Base-by-base conservation (phyloP, 176 grass and related monocot genomes). In the Echinochloa phyllopogon region DNA sequence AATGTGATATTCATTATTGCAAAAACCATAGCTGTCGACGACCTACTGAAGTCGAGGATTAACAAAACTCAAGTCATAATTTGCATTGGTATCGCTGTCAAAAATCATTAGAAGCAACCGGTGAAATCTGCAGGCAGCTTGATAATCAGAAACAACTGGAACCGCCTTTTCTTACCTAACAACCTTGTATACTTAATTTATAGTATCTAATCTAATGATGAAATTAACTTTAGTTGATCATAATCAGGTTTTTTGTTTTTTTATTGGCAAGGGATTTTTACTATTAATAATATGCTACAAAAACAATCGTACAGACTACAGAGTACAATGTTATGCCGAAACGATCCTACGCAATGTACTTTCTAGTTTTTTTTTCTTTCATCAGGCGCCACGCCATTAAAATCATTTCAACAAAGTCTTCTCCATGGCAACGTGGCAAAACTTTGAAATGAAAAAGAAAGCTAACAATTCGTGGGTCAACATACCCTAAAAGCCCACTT, bases 81-180 rank as follows among this genome's bases (percentile, higher is more conserved):
- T 2, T 43, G n/a, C n/a, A n/a, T n/a, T n/a, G n/a, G 37, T 12
- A 27, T 37, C 40, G 17, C 41, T 85, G 63, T 78, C 83, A 58
- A 58, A 75, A 57, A 77, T 59, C 48, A 76, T 66, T 57, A 23
- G 18, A 6, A 85, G 65, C 47, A 18, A 67, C 76, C 24, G 4
- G 41, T 29, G 65, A 70, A 68, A 69, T 78, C 0, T 38, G 36
- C 18, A 59, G 38, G 3, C 29, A 33, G 29, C 25, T 61, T 67
- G 47, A 70, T 86, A 20, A 79, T 71, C 23, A 18, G 27, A 61
- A 55, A 74, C 37, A 64, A 73, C 25, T 44, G 13, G 57, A 74
- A 9, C 61, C 10, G 4, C 58, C 36, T 87, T 65, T 0, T 45
- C 36, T 65, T 12, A 42, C 69, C 47, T 67, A 87, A 74, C 10